These are phyloP conservation scores for Cytospora piceae DNA, from an alignment of 2,329 filamentous ascomycete species.

Conservation along the genomic window DNA sequence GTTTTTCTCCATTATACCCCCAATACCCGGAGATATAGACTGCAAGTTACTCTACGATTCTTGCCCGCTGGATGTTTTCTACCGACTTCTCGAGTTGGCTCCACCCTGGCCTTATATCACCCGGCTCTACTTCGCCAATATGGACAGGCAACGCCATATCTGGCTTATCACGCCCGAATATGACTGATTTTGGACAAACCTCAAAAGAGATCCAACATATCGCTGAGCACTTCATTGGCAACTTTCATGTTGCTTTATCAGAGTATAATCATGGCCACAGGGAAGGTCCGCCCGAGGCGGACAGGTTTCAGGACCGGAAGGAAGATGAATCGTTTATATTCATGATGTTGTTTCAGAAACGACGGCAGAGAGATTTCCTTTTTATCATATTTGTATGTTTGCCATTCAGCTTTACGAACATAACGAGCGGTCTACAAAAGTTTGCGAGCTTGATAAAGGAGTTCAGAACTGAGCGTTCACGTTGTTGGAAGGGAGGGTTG, in stretches of 20 bases:
- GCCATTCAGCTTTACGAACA: slow-evolving; percentile 15
- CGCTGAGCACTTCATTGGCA: neutral
- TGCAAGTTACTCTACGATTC: slow-evolving; percentile 18
- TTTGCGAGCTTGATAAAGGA: slow-evolving; percentile 3
- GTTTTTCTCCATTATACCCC: slow-evolving; percentile 25
- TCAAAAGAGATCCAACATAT: neutral
- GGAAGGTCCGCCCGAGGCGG: neutral
- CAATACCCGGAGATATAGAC: slow-evolving; percentile 30
- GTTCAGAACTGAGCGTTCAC: slow-evolving; percentile 3
- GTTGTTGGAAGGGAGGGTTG: slow-evolving; percentile 3
- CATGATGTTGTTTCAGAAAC: slow-evolving; percentile 6
- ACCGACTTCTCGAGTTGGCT: slow-evolving; percentile 7
- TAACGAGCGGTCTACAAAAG: slow-evolving; percentile 13
- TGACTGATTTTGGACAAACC: neutral
- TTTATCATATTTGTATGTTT: neutral
- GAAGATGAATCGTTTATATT: slow-evolving; percentile 7
- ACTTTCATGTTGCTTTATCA: slow-evolving; percentile 4
- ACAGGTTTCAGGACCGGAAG: neutral
- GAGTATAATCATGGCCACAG: slow-evolving; percentile 1
- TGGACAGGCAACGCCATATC: neutral
- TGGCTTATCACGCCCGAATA: neutral
- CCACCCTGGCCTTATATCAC: slow-evolving; percentile 7
- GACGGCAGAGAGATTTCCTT: neutral
- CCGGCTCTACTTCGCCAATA: neutral
- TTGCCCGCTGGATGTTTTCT: slow-evolving; percentile 14